Evolutionary conservation across 2,329 filamentous ascomycete species (phyloP).

Genomic region (Lasiodiplodia citricola): DNA sequence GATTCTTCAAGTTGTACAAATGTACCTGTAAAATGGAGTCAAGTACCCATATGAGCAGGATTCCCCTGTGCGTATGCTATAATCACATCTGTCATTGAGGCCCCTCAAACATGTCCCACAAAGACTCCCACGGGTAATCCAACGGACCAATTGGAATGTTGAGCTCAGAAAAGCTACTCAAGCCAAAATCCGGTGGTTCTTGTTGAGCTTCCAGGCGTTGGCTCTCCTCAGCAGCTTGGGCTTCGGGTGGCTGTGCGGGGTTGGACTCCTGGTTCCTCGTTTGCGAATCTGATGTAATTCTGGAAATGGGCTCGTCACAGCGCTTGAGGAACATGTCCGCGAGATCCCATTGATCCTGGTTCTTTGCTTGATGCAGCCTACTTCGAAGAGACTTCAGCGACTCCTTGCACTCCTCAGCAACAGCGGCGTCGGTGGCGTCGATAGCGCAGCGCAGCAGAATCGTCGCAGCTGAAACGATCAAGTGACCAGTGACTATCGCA

Average conservation of each 20-base stretch:
- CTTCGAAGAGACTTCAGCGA: slow-evolving; percentile 2
- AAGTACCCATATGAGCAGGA: no score
- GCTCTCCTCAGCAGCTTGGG: not conserved
- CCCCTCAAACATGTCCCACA: slow-evolving; percentile 17
- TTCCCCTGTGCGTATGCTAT: not conserved
- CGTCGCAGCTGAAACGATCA: slow-evolving; percentile 60
- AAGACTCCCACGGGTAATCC: slow-evolving; percentile 15
- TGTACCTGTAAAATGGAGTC: no score
- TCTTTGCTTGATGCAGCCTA: slow-evolving; percentile 2
- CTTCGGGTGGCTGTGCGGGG: not conserved
- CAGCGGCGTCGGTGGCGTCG: slow-evolving; percentile 52
- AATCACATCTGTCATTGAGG: not conserved
- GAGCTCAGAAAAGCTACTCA: not conserved
- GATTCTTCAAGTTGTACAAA: no score
- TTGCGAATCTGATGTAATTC: not conserved
- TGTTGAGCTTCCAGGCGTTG: not conserved
- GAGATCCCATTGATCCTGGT: slow-evolving; percentile 19
- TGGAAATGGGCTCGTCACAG: slow-evolving; percentile 19
- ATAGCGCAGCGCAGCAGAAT: slow-evolving; percentile 58
- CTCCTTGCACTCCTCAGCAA: not conserved
- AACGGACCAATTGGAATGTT: slow-evolving; percentile 2
- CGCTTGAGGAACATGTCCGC: slow-evolving; percentile 24
- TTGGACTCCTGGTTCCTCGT: not conserved
- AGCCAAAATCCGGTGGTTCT: not conserved
- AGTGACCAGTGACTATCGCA: slow-evolving; percentile 53